Base-by-base conservation (phyloP, 345 rosid genomes). In the Salix exigua region DNA sequence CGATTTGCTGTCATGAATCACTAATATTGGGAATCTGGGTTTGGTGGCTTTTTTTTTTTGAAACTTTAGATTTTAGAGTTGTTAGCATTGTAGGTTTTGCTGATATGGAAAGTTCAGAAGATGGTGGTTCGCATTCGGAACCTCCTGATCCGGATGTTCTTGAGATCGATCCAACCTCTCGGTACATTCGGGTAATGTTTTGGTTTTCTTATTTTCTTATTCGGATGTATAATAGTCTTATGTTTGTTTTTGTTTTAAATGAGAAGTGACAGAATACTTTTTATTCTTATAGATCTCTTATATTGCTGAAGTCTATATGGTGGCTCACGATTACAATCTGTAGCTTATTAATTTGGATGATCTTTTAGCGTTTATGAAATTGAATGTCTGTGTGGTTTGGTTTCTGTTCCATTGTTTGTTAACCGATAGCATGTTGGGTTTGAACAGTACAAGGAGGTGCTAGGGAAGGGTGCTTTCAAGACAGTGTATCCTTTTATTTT, bases 401-500 rank as follows among this genome's bases (percentile, higher is more conserved):
- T 38, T 61, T 42, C n/a, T 48, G 70, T 25, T 11, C 25, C 37
- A 19, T 38, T 38, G 10, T 66, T 18, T 42, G 46, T 72, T 35
- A 13, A 5, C 51, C 78, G 70, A 62, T 42, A 42, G 2, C 75
- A 53, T 69, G 51, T 19, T 79, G 85, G 48, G 48, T 73, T 62
- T 78, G 72, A 70, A 67, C 92, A 91, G 96, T 91, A 89, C 73
- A 89, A 86, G 67, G 96, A 91, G 75, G 82, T 91, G 75, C 77
- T 91, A 14, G 93, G 93, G 40, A 88, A 86, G 81, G 96, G 96
- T 60, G 96, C 93, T 75, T 91, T 89, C 86, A 91, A 91, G 89
- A 91, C 89, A 19, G 96, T 83, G 96, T 91, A 91, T 89, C 88
- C 90, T 86, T 82, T 53, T 38, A 2, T 19, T 70, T 69, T 14